These are phyloP conservation scores for Pseudogymnoascus sp. DNA, from an alignment of 2,329 filamentous ascomycete genomes.

Conservation along the genomic window DNA sequence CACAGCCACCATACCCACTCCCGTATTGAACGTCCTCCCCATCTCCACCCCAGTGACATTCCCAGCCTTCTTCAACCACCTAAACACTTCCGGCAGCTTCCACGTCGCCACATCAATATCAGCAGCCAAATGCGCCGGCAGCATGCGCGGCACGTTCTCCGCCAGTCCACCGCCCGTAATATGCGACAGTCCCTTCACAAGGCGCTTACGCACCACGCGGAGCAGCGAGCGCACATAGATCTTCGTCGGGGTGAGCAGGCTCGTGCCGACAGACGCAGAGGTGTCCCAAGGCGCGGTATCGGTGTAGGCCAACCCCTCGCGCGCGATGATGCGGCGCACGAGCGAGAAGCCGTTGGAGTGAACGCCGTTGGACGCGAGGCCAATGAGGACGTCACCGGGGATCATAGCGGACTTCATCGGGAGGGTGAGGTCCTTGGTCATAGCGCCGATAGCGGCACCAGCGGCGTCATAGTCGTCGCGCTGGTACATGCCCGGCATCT, in stretches of 20 bases:
- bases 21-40: constrained; percentile 89
- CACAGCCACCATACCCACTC: constrained; percentile 87
- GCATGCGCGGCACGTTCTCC: constrained; percentile 92
- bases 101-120: constrained; percentile 72
- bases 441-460: constrained; percentile 80
- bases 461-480: constrained; percentile 88
- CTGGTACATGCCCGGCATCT: constrained; percentile 90
- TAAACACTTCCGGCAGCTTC: constrained; percentile 71
- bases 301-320: constrained; percentile 62
- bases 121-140: constrained; percentile 70
- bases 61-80: constrained; percentile 71
- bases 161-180: constrained; percentile 91
- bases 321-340: constrained; percentile 80
- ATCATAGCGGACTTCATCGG: constrained; percentile 71
- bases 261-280: constrained; percentile 58
- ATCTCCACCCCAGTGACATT: constrained; percentile 73
- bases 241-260: constrained; percentile 78
- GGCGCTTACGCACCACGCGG: constrained; percentile 49
- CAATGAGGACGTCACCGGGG: constrained; percentile 77
- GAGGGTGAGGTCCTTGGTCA: constrained; percentile 61
- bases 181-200: constrained; percentile 89
- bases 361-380: constrained; percentile 74
- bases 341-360: constrained; percentile 98
- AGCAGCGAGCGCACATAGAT: constrained; percentile 88
- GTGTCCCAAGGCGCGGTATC: constrained; percentile 70